Evolutionary conservation across 768 basidiomycete genomes (phyloP).

Genomic region (Pulveroboletus sp.): DNA sequence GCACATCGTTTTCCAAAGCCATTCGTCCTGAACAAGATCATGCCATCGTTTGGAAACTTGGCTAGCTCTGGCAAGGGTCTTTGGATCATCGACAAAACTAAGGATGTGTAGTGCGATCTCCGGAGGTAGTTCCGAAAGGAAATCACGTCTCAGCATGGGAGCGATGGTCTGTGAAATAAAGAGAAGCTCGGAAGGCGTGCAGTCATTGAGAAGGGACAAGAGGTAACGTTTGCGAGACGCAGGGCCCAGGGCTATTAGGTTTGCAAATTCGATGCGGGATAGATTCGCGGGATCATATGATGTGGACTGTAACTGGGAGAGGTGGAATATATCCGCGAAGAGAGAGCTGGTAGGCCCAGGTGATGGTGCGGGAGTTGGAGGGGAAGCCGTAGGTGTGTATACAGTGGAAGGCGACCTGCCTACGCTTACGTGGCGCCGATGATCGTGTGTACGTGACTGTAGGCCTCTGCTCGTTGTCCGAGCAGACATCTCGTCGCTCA

Average conservation of each 20-base stretch:
- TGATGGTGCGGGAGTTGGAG: constrained; percentile 63
- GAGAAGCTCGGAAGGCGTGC: constrained; percentile 59
- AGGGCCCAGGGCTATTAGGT: constrained; percentile 33
- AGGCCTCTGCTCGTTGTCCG: constrained; percentile 6
- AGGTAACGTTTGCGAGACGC: constrained; percentile 51
- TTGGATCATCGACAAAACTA: constrained; percentile 71
- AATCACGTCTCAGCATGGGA: constrained; percentile 63
- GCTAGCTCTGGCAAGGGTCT: constrained; percentile 64
- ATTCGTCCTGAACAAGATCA: constrained; percentile 67
- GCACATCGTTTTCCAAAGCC: constrained; percentile 80
- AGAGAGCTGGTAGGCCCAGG: constrained; percentile 51
- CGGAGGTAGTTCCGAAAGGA: constrained; percentile 52
- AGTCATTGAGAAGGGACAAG: constrained; percentile 46
- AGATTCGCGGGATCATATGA: constrained; percentile 24
- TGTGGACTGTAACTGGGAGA: constrained; percentile 8
- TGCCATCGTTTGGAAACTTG: constrained; percentile 75
- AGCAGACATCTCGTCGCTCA: constrained; percentile 10
- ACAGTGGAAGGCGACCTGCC: constrained; percentile 31
- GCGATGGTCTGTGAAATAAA: constrained; percentile 65
- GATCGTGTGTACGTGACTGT: constrained; percentile 13
- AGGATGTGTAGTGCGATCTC: constrained; percentile 80
- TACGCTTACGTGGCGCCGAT: constrained; percentile 14
- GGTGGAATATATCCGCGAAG: constrained; percentile 32
- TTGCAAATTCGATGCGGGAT: constrained; percentile 33
- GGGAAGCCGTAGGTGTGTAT: constrained; percentile 54